Evolutionary conservation across 2,329 filamentous ascomycete genomes (phyloP), one percentile per base, ranked within the genome.

Genomic region (Malbranchea zuffiana): DNA sequence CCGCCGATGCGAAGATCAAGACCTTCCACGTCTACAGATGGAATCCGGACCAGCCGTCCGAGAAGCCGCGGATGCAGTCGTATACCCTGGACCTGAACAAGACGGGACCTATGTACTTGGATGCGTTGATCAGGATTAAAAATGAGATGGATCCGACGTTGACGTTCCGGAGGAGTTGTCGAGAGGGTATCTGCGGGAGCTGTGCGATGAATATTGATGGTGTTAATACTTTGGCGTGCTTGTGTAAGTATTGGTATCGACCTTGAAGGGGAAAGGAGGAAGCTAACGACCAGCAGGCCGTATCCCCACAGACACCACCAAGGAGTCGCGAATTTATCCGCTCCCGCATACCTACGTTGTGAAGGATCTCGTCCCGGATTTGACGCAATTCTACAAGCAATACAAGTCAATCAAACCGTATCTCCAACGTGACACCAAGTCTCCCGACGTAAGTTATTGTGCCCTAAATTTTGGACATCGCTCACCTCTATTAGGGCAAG

Each of bases 181-280:
- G 90, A 67, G 90, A 98, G 74, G 90, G 90, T 52, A 98, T 98
- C 56, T 98, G 90, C 60, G 90, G 90, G 50, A 93, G 84, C 65
- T 98, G 90, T 62, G 90, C 90, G 50, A 98, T 98, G 90, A 98
- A 98, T 73, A 96, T 98, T 62, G 92, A 96, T 63, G 90, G 90
- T 62, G 82, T 92, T 56, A 98, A 98, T 71, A 98, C 90, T 40
- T 68, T 98, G 54, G 90, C 90, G 50, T 98, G 90, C 67, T 69
- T 98, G 59, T 98, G 90, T 94, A 83, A 30, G 41, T n/a, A 10
- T 11, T 37, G n/a, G n/a, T n/a, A n/a, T n/a, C n/a, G n/a, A n/a
- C n/a, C n/a, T n/a, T n/a, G n/a, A n/a, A n/a, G n/a, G n/a, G n/a
- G n/a, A n/a, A n/a, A n/a, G n/a, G 12, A 6, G 2, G 5, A 15